Evolutionary conservation across 805 yeast genomes (phyloP), one percentile per base, ranked within the genome.

Genomic region (Metschnikowia baotianmanensis): DNA sequence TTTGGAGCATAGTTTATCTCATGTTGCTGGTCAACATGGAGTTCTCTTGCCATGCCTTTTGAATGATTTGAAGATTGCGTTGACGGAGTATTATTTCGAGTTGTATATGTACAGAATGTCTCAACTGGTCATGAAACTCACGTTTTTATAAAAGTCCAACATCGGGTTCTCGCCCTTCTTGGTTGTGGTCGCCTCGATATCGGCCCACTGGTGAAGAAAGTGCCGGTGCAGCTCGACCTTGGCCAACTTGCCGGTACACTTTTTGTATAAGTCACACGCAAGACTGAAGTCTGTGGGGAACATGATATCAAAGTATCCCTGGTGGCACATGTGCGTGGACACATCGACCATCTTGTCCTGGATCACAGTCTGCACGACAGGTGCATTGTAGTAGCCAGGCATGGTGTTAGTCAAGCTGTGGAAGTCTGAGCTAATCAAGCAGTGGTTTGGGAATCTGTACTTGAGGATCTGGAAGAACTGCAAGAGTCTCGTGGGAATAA

Each of bases 281-380:
- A 80, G 65, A 6, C 65, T 62, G 59, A 87, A 88, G 54, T 87
- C 84, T 0, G 95, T 87, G 8, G 95, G 86, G 55, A 87, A 87
- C 83, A 86, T 79, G 36, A 87, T 86, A 59, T 87, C 95, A 57
- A 86, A 87, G 55, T 74, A 83, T 0, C 96, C 96, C 57, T 86
- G 95, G 28, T 82, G 74, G n/a, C 77, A 83, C 90, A 87, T 82
- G 58, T 80, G 86, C 0, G 90, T 80, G 27, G 80, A 72, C 0
- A 82, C 77, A 16, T 85, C 80, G 4, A 86, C 74, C 82, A 84
- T 83, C 42, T 71, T 68, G 47, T 82, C 79, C 38, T 80, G 70
- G 43, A 83, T 65, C 54, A 84, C 75, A 0, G 95, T 86, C 56
- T 86, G 95, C 0, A 86, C 93, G 2, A 85, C 88, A 0, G 95